Conservation (phyloP, 257 asterid genomes). For the Solanum raphanifolium region DNA sequence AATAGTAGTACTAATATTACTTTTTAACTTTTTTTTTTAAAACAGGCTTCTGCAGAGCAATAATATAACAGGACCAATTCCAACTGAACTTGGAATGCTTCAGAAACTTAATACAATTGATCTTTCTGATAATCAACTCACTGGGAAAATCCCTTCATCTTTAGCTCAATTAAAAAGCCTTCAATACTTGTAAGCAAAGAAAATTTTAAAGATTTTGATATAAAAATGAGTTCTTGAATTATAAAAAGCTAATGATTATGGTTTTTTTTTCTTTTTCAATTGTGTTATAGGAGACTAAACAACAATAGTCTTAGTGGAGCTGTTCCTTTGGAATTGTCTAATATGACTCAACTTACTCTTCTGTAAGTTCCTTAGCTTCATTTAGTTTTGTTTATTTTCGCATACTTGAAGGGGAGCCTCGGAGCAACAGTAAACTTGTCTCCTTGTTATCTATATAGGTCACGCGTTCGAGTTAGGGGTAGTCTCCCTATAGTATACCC, state of each 20-base stretch:
- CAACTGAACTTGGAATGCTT: constrained; percentile 66
- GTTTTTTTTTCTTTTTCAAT: background rate
- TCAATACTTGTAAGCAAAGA: constrained; percentile 55
- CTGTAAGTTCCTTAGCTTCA: constrained; percentile 43
- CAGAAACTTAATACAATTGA: constrained; percentile 60
- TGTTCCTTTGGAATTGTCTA: constrained; percentile 55
- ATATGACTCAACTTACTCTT: constrained; percentile 69
- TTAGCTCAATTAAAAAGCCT: constrained; percentile 55
- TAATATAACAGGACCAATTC: constrained; percentile 64
- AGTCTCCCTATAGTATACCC: background rate
- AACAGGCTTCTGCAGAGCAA: constrained; percentile 74
- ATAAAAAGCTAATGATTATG: background rate
- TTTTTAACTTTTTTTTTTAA: background rate
- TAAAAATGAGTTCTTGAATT: background rate
- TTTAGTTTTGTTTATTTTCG: background rate
- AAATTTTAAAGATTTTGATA: background rate
- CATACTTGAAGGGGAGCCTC: background rate
- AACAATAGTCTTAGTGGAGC: constrained; percentile 78
- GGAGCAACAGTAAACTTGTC: background rate
- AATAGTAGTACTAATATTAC: background rate
- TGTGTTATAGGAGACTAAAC: constrained; percentile 68
- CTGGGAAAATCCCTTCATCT: constrained; percentile 66
- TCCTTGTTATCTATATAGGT: background rate
- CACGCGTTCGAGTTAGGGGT: background rate
- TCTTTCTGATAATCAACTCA: constrained; percentile 59